A percentile compares a stretch with the other conserved stretches of the same genome.
Evolutionary conservation across 2,329 filamentous ascomycete genomes (phyloP).

Genomic region (Bipolaris oryzae): DNA sequence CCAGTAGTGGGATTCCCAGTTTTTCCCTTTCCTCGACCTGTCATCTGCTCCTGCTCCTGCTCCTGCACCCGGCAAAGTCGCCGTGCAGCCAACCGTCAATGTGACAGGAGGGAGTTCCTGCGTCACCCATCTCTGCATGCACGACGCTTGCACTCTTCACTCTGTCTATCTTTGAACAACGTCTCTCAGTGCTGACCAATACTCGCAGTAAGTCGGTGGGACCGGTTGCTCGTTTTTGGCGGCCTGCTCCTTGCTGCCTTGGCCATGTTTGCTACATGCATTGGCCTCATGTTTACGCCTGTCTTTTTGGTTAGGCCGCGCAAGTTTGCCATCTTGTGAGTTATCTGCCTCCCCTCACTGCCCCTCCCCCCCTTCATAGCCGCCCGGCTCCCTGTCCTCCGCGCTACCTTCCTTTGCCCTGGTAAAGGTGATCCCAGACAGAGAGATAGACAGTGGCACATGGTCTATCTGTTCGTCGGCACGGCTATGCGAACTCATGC

Average conservation of each 20-base stretch:
- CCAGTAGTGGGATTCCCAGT: slow-evolving; percentile 10
- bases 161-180: slow-evolving; percentile 25
- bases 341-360: slow-evolving; percentile 54
- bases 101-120: slow-evolving; percentile 52
- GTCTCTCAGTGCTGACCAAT: slow-evolving; percentile 41
- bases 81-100: slow-evolving; percentile 25
- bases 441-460: slow-evolving; percentile 36
- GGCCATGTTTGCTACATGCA: slow-evolving; percentile 91
- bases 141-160: slow-evolving; percentile 44
- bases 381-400: slow-evolving; percentile 11
- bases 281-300: slow-evolving; percentile 77
- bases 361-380: slow-evolving; percentile 22
- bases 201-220: slow-evolving; percentile 88
- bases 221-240: slow-evolving; percentile 88
- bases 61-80: slow-evolving; percentile 33
- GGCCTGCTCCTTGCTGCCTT: slow-evolving; percentile 56
- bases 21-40: slow-evolving; percentile 16
- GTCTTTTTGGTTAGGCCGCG: slow-evolving; percentile 78
- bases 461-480: slow-evolving; percentile 30
- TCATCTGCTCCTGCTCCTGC: slow-evolving; percentile 45
- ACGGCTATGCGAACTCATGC: slow-evolving; percentile 43
- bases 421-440: slow-evolving; percentile 27
- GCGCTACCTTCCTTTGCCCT: slow-evolving; percentile 21
- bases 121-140: slow-evolving; percentile 47
- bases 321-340: slow-evolving; percentile 98